phyloP scores from a whole-genome alignment of 2,329 filamentous ascomycete genomes.

The Ceratocystiopsis brevicomis region DNA sequence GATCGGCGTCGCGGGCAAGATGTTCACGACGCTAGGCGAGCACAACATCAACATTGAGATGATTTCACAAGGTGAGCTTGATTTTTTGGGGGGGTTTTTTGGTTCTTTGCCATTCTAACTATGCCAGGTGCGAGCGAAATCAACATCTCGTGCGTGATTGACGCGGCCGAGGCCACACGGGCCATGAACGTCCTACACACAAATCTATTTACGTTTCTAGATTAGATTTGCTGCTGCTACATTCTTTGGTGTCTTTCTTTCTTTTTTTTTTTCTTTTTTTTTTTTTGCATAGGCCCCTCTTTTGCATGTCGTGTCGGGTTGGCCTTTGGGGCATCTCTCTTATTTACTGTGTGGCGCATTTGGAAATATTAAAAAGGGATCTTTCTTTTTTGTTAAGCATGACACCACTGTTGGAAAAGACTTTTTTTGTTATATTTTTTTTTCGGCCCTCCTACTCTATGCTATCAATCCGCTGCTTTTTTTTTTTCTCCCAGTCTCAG shows the following conservation, averaged over 20 bases:
- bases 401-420: neutral
- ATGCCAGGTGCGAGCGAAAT: conserved; percentile 79
- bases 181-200: conserved; percentile 95
- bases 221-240: conserved; percentile 24
- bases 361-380: neutral
- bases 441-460: neutral
- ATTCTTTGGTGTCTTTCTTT: neutral
- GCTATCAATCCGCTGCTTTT: neutral
- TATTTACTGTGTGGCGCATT: neutral
- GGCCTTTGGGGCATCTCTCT: no score
- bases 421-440: neutral
- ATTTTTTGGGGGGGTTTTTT: neutral
- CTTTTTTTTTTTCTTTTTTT: neutral
- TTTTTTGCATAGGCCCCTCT: neutral
- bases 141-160: conserved; percentile 96
- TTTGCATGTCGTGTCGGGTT: neutral
- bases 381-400: neutral
- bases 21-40: conserved; percentile 89
- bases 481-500: neutral
- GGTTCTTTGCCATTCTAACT: conserved; percentile 1
- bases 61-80: conserved; percentile 76
- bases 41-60: conserved; percentile 96
- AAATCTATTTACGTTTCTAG: conserved; percentile 88
- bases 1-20: conserved; percentile 77
- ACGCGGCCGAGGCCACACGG: conserved; percentile 72